phyloP scores from a whole-genome alignment of 495 filamentous ascomycete species.

The Aspergillus steynii region DNA sequence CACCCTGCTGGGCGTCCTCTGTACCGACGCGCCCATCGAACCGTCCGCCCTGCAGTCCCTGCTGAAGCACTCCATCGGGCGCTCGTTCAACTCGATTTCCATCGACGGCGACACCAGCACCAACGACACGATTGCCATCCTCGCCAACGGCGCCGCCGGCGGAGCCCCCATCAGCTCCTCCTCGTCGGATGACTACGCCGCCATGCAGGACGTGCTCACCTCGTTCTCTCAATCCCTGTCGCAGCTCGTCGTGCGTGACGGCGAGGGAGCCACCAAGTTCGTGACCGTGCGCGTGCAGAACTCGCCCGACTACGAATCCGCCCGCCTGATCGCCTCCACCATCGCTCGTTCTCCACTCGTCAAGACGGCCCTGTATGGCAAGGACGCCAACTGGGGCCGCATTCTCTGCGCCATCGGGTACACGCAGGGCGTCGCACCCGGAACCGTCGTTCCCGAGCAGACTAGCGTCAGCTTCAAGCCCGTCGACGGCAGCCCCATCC shows the following conservation, averaged over 20 bases:
- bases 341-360: slow-evolving; percentile 95
- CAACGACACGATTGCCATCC: slow-evolving; percentile 91
- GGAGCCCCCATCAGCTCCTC: slow-evolving; percentile 60
- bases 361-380: slow-evolving; percentile 95
- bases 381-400: slow-evolving; percentile 98
- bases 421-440: slow-evolving; percentile 64
- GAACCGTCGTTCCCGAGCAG: slow-evolving; percentile 71
- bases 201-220: slow-evolving; percentile 68
- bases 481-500: slow-evolving; percentile 72
- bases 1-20: slow-evolving; percentile 89
- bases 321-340: slow-evolving; percentile 72
- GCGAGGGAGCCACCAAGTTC: slow-evolving; percentile 98
- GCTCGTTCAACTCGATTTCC: slow-evolving; percentile 95
- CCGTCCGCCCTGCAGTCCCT: slow-evolving; percentile 64
- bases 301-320: slow-evolving; percentile 63
- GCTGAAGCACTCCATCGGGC: slow-evolving; percentile 73
- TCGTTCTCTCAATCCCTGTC: slow-evolving; percentile 80
- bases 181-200: slow-evolving; percentile 60
- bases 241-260: slow-evolving; percentile 91
- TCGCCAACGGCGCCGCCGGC: slow-evolving; percentile 92
- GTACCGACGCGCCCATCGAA: slow-evolving; percentile 85
- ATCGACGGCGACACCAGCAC: slow-evolving; percentile 96
- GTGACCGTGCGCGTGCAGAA: slow-evolving; percentile 86
- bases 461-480: slow-evolving; percentile 93
- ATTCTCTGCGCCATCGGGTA: slow-evolving; percentile 96